Evolutionary conservation across 139 green algal species (phyloP).

Genomic region (Chlorella sp.): DNA sequence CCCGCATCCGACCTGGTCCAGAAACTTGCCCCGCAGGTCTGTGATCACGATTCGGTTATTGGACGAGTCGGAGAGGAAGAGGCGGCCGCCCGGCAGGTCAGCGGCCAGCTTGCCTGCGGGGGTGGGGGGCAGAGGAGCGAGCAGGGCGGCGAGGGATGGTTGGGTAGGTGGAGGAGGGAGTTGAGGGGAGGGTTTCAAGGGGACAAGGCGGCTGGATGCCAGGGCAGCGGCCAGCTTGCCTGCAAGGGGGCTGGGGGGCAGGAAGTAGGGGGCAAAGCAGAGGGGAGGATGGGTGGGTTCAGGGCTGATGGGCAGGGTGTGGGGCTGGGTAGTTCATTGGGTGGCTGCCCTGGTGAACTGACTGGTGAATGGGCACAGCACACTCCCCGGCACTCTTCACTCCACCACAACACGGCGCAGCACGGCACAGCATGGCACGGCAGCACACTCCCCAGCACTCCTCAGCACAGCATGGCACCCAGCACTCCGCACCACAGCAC

Average conservation of each 20-base stretch:
- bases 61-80: constrained; percentile 84
- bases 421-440: too few species aligned
- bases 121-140: too few species aligned
- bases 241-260: background rate
- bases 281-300: background rate
- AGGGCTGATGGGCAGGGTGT: background rate
- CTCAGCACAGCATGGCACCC: too few species aligned
- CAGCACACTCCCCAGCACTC: too few species aligned
- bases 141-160: too few species aligned
- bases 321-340: background rate
- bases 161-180: background rate
- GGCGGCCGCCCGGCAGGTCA: constrained; percentile 61
- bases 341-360: too few species aligned
- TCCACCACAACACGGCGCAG: too few species aligned
- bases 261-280: background rate
- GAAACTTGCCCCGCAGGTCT: constrained; percentile 67
- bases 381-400: too few species aligned
- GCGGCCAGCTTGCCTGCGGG: constrained; percentile 70
- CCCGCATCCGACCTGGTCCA: constrained; percentile 67
- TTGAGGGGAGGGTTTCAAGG: constrained; percentile 70
- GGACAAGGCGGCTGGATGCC: constrained; percentile 69
- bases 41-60: constrained; percentile 84
- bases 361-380: too few species aligned
- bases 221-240: constrained; percentile 77
- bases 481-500: too few species aligned